Conservation (phyloP, 345 rosid genomes). For the Pelargonium nanum region DNA sequence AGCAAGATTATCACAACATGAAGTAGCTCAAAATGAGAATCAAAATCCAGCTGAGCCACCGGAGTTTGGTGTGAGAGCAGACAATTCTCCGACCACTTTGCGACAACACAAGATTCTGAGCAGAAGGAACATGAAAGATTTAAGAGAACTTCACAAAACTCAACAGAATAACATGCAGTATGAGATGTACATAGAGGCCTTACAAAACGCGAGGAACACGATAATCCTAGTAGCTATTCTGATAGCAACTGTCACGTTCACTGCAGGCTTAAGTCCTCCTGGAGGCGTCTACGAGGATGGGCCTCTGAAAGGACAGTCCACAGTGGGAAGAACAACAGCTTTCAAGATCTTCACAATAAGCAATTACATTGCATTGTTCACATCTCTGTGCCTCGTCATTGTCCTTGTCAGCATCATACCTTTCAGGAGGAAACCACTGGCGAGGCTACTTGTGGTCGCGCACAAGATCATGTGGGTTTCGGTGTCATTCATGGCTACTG, state of each 20-base stretch:
- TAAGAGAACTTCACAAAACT: background rate
- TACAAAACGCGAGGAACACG: conserved; percentile 56
- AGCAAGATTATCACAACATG: background rate
- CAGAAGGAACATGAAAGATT: background rate
- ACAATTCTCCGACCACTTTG: background rate
- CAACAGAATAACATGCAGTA: conserved; percentile 22
- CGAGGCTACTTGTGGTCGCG: conserved; percentile 12
- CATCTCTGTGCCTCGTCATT: conserved; percentile 22
- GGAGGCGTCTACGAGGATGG: conserved; percentile 34
- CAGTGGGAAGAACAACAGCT: conserved; percentile 20
- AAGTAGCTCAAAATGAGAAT: background rate
- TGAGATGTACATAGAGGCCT: conserved; percentile 34
- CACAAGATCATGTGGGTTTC: conserved; percentile 29
- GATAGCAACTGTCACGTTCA: conserved; percentile 51
- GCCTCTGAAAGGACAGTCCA: conserved; percentile 25
- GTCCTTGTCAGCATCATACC: conserved; percentile 24
- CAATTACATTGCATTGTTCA: conserved; percentile 18
- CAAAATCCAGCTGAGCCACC: no score
- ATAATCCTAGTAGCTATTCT: conserved; percentile 47
- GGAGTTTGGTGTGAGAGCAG: background rate
- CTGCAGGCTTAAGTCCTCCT: conserved; percentile 68
- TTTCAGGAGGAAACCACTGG: conserved; percentile 11
- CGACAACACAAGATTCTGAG: background rate
- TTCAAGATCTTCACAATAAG: conserved; percentile 36
- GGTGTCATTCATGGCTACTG: conserved; percentile 25